phyloP scores from a whole-genome alignment of 495 filamentous ascomycete genomes.

The Evansstolkia leycettana region DNA sequence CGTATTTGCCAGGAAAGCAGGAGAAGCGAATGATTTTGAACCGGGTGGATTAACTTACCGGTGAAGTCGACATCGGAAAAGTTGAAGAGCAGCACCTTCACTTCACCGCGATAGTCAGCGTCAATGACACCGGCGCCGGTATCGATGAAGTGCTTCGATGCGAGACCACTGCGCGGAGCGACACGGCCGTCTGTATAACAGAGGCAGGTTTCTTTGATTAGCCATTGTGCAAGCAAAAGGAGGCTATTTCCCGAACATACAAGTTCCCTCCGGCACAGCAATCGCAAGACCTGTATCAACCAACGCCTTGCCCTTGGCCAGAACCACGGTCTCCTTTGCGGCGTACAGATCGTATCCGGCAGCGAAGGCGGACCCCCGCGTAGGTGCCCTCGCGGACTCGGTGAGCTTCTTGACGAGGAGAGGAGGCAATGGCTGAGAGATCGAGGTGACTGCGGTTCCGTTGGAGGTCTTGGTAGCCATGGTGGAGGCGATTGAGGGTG shows the following conservation, averaged over 20 bases:
- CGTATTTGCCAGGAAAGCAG: too few species aligned
- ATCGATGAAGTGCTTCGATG: constrained; percentile 88
- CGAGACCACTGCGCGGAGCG: constrained; percentile 84
- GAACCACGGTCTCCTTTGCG: constrained; percentile 59
- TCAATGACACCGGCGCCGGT: constrained; percentile 94
- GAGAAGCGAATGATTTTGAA: too few species aligned
- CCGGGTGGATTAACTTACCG: constrained; percentile 17
- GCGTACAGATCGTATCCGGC: constrained; percentile 91
- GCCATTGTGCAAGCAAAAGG: constrained; percentile 1
- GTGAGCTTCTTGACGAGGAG: constrained; percentile 82
- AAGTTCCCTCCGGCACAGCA: constrained; percentile 76
- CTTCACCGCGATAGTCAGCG: constrained; percentile 87
- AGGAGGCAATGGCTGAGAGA: constrained; percentile 36
- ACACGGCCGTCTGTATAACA: constrained; percentile 66
- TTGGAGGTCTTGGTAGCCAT: constrained; percentile 14
- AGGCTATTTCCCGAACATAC: constrained; percentile 40
- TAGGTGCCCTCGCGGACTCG: constrained; percentile 59
- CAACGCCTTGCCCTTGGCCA: constrained; percentile 67
- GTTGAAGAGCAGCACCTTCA: constrained; percentile 93
- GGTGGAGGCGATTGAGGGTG: constrained; percentile 9
- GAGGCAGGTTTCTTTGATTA: not conserved
- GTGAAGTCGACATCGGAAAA: constrained; percentile 71
- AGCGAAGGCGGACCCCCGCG: constrained; percentile 75
- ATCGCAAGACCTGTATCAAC: constrained; percentile 87
- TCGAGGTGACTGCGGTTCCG: constrained; percentile 22